Evolutionary conservation across 768 basidiomycete species (phyloP).

Genomic region (Trametes elegans): DNA sequence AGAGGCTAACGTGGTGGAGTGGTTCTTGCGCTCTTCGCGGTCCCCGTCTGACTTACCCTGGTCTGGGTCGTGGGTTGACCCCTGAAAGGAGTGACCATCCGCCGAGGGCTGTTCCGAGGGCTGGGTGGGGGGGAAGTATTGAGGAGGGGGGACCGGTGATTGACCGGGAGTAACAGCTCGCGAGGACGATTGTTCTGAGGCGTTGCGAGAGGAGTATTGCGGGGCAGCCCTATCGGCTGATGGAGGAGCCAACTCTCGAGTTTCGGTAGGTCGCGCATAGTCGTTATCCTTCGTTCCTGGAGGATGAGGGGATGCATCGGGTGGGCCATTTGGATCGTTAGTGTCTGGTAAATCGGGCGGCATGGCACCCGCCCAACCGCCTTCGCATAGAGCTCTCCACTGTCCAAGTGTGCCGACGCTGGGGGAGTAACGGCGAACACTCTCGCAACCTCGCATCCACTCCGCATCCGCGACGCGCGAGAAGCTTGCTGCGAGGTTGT

Average conservation of each 20-base stretch:
- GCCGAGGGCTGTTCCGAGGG: neutral
- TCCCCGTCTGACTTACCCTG: neutral
- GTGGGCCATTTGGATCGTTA: constrained; percentile 13
- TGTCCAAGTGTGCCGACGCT: constrained; percentile 69
- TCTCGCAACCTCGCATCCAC: constrained; percentile 72
- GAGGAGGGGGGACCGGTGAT: constrained; percentile 19
- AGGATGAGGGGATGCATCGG: constrained; percentile 1
- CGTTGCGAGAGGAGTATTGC: constrained; percentile 19
- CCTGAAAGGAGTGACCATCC: neutral
- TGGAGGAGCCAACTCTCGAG: neutral
- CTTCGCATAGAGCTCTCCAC: constrained; percentile 75
- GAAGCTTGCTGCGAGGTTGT: constrained; percentile 60
- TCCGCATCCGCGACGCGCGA: constrained; percentile 76
- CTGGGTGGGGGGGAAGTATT: constrained; percentile 15
- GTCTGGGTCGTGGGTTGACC: neutral
- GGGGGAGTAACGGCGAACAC: constrained; percentile 64
- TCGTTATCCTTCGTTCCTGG: constrained; percentile 1
- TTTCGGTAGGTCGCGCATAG: neutral
- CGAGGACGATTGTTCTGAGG: constrained; percentile 16
- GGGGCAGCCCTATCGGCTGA: constrained; percentile 14
- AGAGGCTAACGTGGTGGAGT: constrained; percentile 51
- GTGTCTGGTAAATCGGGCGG: constrained; percentile 44
- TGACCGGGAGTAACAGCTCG: constrained; percentile 21
- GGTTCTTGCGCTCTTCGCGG: constrained; percentile 24
- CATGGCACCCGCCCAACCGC: constrained; percentile 58